Conservation (phyloP, 1,284 basidiomycete genomes). For the Boletellus deceptivus region DNA sequence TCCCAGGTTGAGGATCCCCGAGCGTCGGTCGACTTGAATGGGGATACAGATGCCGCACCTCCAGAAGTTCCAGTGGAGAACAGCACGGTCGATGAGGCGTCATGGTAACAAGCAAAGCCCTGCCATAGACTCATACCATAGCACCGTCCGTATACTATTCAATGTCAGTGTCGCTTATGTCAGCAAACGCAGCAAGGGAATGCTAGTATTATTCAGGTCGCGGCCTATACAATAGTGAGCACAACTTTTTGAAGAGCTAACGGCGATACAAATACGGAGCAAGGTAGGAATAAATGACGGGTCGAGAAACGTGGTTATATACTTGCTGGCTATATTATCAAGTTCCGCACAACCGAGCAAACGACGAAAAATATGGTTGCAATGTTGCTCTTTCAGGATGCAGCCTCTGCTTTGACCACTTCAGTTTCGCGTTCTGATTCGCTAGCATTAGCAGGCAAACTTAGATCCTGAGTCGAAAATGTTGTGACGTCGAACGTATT, state of each 20-base stretch:
- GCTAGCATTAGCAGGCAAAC: slow-evolving; percentile 50
- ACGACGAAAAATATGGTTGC: slow-evolving; percentile 25
- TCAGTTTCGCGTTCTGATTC: slow-evolving; percentile 54
- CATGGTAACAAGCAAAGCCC: no score
- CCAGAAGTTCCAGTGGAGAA: slow-evolving; percentile 45
- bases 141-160: slow-evolving; percentile 12
- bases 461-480: slow-evolving; percentile 64
- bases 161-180: slow-evolving; percentile 21
- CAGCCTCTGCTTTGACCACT: slow-evolving; percentile 46
- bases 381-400: slow-evolving; percentile 26
- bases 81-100: slow-evolving; percentile 22
- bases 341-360: slow-evolving; percentile 27
- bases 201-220: slow-evolving; percentile 33
- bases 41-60: slow-evolving; percentile 43
- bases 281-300: slow-evolving; percentile 38
- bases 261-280: slow-evolving; percentile 36
- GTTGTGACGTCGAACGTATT: slow-evolving; percentile 65
- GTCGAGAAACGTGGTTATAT: slow-evolving; percentile 32
- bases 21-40: slow-evolving; percentile 40
- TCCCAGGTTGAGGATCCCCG: slow-evolving; percentile 41
- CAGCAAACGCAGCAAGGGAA: slow-evolving; percentile 14
- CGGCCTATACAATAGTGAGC: slow-evolving; percentile 32
- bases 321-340: slow-evolving; percentile 30
- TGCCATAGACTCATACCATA: slow-evolving; percentile 1
- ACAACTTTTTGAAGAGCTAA: slow-evolving; percentile 32